Conservation (phyloP, 148 eudicot species). For the Dysphania ambrosioides region DNA sequence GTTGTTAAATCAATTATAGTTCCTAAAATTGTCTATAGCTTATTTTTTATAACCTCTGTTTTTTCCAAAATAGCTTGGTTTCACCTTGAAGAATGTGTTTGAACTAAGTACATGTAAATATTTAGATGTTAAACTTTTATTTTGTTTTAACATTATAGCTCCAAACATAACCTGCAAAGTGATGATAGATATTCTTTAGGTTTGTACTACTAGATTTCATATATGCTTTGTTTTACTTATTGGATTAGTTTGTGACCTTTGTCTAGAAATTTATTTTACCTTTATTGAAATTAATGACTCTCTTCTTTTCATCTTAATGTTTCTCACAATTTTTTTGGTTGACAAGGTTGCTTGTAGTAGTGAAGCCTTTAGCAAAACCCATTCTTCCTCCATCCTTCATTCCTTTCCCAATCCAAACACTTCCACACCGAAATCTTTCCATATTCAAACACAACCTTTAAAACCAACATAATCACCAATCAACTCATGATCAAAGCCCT, state of each 20-base stretch:
- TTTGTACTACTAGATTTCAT: background rate
- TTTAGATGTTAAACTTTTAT: background rate
- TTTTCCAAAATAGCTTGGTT: background rate
- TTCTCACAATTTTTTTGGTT: slow-evolving; percentile 1
- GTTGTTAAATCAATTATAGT: background rate
- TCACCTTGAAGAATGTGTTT: background rate
- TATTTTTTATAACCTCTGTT: no score
- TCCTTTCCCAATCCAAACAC: slow-evolving; percentile 18
- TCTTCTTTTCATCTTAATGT: background rate
- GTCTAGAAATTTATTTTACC: background rate
- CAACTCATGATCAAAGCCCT: slow-evolving; percentile 19
- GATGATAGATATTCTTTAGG: background rate
- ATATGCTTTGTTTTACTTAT: background rate
- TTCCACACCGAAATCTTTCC: slow-evolving; percentile 9
- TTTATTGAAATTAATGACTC: background rate
- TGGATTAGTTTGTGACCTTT: background rate
- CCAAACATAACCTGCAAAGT: background rate
- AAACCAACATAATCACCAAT: background rate
- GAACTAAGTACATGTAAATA: background rate
- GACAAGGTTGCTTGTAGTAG: slow-evolving; percentile 7
- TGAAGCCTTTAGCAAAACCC: slow-evolving; percentile 19
- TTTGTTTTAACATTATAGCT: background rate
- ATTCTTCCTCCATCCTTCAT: slow-evolving; percentile 7
- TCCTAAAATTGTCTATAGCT: background rate
- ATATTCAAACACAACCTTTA: slow-evolving; percentile 4